A percentile compares a stretch with the other conserved stretches of the same genome.
Evolutionary conservation across 345 rosid species (phyloP).

Genomic region (Salix purpurea): DNA sequence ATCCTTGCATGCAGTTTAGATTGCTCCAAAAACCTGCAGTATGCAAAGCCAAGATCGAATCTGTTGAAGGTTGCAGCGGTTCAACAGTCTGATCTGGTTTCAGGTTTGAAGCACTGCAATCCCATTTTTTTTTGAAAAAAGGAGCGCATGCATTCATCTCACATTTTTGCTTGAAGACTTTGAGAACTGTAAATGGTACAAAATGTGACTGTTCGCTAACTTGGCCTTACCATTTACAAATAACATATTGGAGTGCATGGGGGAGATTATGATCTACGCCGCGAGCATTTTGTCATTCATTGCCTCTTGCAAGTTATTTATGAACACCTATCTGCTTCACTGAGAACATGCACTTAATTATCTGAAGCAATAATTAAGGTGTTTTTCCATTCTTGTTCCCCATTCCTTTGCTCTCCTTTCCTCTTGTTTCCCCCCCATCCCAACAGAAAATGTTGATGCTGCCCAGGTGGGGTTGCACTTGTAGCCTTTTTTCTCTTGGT

Average conservation of each 20-base stretch:
- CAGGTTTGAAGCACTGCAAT: slow-evolving; percentile 10
- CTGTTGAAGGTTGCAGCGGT: slow-evolving; percentile 23
- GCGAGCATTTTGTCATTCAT: neutral
- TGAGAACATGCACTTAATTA: too few species aligned
- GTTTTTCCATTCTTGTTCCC: too few species aligned
- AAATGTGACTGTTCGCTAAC: neutral
- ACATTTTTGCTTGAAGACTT: neutral
- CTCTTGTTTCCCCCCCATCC: too few species aligned
- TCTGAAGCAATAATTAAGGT: too few species aligned
- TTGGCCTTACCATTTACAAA: neutral
- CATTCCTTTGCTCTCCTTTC: slow-evolving; percentile 1
- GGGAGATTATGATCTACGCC: neutral
- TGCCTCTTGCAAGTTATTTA: too few species aligned
- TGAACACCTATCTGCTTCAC: too few species aligned
- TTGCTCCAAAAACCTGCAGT: slow-evolving; percentile 24
- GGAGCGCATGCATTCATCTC: neutral
- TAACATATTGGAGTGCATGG: neutral
- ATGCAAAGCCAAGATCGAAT: slow-evolving; percentile 11
- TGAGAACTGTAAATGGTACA: neutral
- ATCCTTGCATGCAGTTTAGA: slow-evolving; percentile 13
- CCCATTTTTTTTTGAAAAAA: neutral
- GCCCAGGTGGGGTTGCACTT: too few species aligned
- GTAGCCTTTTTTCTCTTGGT: neutral
- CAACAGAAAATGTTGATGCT: too few species aligned
- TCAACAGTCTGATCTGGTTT: slow-evolving; percentile 13